phyloP scores from a whole-genome alignment of 2,329 filamentous ascomycete genomes.

The Botrytis aclada region DNA sequence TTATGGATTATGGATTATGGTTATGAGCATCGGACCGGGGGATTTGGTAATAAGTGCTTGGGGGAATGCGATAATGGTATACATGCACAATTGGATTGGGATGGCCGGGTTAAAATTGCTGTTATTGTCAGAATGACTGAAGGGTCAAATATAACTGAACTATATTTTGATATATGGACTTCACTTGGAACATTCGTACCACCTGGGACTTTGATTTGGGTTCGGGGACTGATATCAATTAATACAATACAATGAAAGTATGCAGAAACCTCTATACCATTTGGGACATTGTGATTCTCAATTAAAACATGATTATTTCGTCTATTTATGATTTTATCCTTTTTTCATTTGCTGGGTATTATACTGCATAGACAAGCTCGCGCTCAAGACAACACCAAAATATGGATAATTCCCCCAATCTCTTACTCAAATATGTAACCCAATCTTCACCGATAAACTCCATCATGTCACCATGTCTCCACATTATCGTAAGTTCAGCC shows the following conservation, averaged over 20 bases:
- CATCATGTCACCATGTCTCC: conserved; percentile 1
- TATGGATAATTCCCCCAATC: not conserved
- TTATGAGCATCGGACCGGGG: not conserved
- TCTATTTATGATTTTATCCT: conserved; percentile 21
- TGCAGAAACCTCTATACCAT: not conserved
- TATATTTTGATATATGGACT: not conserved
- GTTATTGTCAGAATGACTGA: not conserved
- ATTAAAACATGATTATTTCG: not conserved
- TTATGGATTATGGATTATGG: not conserved
- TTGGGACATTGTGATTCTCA: not conserved
- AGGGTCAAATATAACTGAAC: not conserved
- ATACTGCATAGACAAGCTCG: conserved; percentile 9
- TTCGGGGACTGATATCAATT: not conserved
- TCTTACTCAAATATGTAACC: not conserved
- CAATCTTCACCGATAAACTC: conserved; percentile 5
- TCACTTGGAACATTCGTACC: not conserved
- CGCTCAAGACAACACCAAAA: conserved; percentile 5
- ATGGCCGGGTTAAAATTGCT: not conserved
- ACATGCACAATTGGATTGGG: not conserved
- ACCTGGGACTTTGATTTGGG: not conserved
- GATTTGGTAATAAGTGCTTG: not conserved
- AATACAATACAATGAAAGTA: not conserved
- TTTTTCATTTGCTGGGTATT: conserved; percentile 20
- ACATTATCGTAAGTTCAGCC: conserved; percentile 1
- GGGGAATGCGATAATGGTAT: not conserved